Conservation (phyloP, 306 rosid genomes). For the Citrullus amarus region DNA sequence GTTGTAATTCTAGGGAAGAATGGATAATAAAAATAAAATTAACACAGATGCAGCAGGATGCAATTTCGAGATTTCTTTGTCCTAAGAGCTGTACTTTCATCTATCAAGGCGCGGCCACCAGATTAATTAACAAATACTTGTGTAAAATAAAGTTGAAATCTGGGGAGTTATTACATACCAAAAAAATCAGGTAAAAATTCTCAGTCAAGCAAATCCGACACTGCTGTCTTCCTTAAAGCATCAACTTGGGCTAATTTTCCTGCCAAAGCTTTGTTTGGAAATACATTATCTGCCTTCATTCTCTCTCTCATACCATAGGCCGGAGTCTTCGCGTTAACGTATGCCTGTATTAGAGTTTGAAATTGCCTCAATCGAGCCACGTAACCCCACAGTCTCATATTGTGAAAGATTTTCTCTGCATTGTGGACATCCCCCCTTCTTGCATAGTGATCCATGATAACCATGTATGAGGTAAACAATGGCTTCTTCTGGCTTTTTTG, state of each 20-base stretch:
- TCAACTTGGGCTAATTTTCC: slow-evolving; percentile 36
- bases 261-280: slow-evolving; percentile 31
- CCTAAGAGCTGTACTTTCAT: neutral
- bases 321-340: slow-evolving; percentile 54
- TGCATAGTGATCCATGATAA: slow-evolving; percentile 50
- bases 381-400: slow-evolving; percentile 56
- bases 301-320: slow-evolving; percentile 78
- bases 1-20: neutral
- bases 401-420: slow-evolving; percentile 52
- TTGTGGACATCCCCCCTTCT: slow-evolving; percentile 67
- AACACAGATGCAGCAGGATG: neutral
- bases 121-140: neutral
- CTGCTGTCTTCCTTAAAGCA: slow-evolving; percentile 50
- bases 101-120: neutral
- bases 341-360: slow-evolving; percentile 48
- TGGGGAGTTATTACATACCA: neutral
- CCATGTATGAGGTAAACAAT: slow-evolving; percentile 28
- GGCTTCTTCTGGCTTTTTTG: slow-evolving; percentile 40
- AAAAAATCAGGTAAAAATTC: neutral
- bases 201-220: slow-evolving; percentile 68
- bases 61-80: neutral
- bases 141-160: neutral
- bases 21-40: neutral
- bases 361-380: slow-evolving; percentile 25
- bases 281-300: slow-evolving; percentile 50